Percentiles rank a stretch among this genome's conserved stretches.
phyloP scores from a whole-genome alignment of 2,329 filamentous ascomycete genomes.

The Dryadomyces quercus-mongolicae region DNA sequence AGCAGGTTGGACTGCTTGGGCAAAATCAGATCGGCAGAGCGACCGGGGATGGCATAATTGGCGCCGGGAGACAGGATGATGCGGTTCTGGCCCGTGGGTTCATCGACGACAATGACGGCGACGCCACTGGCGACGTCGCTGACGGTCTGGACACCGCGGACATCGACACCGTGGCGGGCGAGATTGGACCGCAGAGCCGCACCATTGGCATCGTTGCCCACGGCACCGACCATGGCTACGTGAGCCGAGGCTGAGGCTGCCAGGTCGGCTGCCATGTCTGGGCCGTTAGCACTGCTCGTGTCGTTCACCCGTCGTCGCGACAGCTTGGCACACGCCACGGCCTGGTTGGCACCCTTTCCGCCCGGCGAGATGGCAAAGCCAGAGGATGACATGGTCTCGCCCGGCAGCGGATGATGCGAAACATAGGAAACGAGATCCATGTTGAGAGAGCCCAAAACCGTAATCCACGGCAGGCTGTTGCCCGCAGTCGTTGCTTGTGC shows the following conservation, averaged over 20 bases:
- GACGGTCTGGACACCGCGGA: slow-evolving; percentile 33
- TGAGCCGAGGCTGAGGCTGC: slow-evolving; percentile 20
- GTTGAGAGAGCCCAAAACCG: slow-evolving; percentile 86
- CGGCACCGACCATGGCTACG: slow-evolving; percentile 63
- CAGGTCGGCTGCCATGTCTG: slow-evolving; percentile 20
- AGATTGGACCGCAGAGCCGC: slow-evolving; percentile 46
- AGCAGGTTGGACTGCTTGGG: slow-evolving; percentile 37
- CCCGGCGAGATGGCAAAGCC: slow-evolving; percentile 72
- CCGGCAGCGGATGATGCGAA: slow-evolving; percentile 66
- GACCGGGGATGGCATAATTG: slow-evolving; percentile 38
- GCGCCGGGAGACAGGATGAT: slow-evolving; percentile 64
- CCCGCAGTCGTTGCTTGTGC: background rate
- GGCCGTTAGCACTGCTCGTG: background rate
- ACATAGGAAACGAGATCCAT: slow-evolving; percentile 87
- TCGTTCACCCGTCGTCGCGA: slow-evolving; percentile 38
- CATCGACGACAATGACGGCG: slow-evolving; percentile 66
- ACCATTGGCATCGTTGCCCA: slow-evolving; percentile 58
- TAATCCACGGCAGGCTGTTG: slow-evolving; percentile 40
- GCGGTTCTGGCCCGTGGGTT: slow-evolving; percentile 60
- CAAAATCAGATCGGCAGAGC: slow-evolving; percentile 18
- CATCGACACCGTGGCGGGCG: slow-evolving; percentile 48
- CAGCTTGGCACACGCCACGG: slow-evolving; percentile 74
- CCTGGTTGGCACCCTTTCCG: slow-evolving; percentile 94
- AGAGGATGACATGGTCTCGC: slow-evolving; percentile 75
- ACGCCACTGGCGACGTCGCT: slow-evolving; percentile 48